Percentiles rank a stretch among this genome's conserved stretches.
These are phyloP conservation scores for Trametes polyzona DNA, from an alignment of 1,284 basidiomycete species.

Conservation along the genomic window DNA sequence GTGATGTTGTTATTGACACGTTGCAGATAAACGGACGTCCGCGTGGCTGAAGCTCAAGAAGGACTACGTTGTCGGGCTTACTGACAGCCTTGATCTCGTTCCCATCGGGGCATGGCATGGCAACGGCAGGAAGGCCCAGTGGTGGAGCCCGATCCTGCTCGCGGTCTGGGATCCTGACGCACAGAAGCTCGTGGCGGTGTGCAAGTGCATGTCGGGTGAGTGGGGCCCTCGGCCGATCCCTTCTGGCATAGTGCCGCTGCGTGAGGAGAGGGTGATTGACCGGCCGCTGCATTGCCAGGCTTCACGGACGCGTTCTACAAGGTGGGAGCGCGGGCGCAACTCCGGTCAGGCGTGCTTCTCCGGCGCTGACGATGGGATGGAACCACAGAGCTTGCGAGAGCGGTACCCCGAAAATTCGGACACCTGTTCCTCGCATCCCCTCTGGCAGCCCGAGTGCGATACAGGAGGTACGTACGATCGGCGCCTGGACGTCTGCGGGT, in stretches of 20 bases:
- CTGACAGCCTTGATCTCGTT: constrained; percentile 78
- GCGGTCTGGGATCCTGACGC: constrained; percentile 77
- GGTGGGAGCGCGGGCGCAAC: constrained; percentile 37
- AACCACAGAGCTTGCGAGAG: constrained; percentile 53
- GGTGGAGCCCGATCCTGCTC: constrained; percentile 93
- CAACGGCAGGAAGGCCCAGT: constrained; percentile 88
- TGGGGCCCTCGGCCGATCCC: constrained; percentile 13
- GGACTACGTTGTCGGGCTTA: constrained; percentile 79
- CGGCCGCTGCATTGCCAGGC: constrained; percentile 51
- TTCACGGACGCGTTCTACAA: constrained; percentile 91
- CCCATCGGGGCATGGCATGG: constrained; percentile 85
- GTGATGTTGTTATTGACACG: constrained; percentile 12
- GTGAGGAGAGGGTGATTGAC: constrained; percentile 23
- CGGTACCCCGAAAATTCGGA: constrained; percentile 70
- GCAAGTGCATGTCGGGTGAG: constrained; percentile 86
- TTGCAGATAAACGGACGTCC: constrained; percentile 68
- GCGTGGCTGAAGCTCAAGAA: constrained; percentile 61
- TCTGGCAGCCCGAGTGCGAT: constrained; percentile 63
- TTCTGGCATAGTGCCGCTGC: constrained; percentile 14
- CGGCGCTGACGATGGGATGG: constrained; percentile 12
- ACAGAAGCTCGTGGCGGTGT: constrained; percentile 78
- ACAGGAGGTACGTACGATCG: constrained; percentile 64
- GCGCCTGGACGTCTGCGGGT: constrained; percentile 2
- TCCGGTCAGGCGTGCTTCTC: background rate
- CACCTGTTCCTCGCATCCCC: constrained; percentile 61